phyloP scores from a whole-genome alignment of 441 rosid species.

The Euphorbia celastroides region DNA sequence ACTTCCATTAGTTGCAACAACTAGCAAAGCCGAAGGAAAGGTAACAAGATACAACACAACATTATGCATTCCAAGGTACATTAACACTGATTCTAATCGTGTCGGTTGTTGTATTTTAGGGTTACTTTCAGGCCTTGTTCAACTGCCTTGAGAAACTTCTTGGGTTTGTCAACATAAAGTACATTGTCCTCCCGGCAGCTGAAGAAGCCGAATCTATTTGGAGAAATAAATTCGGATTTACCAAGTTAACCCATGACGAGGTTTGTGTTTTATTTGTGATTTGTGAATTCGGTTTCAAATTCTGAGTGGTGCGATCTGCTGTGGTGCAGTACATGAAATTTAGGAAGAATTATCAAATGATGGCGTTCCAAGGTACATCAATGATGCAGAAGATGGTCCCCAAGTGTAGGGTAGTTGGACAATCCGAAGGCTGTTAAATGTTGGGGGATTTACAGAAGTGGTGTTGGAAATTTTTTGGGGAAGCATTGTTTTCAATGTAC shows the following conservation, averaged over 20 bases:
- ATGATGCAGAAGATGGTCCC: constrained; percentile 74
- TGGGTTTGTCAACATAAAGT: constrained; percentile 56
- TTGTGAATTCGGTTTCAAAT: not conserved
- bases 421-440: constrained; percentile 24
- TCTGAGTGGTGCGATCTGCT: not conserved
- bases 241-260: constrained; percentile 54
- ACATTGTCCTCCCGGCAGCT: constrained; percentile 80
- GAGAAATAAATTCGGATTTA: constrained; percentile 78
- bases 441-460: too few relatives aligned
- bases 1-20: constrained; percentile 86
- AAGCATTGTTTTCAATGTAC: constrained; percentile 20
- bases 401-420: constrained; percentile 21
- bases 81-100: too few relatives aligned
- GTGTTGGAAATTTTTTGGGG: constrained; percentile 15
- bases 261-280: constrained; percentile 27
- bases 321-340: constrained; percentile 44
- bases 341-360: constrained; percentile 62
- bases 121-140: constrained; percentile 77
- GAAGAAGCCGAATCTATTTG: constrained; percentile 86
- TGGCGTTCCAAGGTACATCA: constrained; percentile 78
- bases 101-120: too few relatives aligned
- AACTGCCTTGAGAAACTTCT: constrained; percentile 69
- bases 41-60: constrained; percentile 23
- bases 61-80: too few relatives aligned
- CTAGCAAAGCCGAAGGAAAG: constrained; percentile 60